Percentiles rank a stretch among this genome's conserved stretches.
Evolutionary conservation across 176 grass and related monocot species (phyloP).

Genomic region (Triticum turgidum): DNA sequence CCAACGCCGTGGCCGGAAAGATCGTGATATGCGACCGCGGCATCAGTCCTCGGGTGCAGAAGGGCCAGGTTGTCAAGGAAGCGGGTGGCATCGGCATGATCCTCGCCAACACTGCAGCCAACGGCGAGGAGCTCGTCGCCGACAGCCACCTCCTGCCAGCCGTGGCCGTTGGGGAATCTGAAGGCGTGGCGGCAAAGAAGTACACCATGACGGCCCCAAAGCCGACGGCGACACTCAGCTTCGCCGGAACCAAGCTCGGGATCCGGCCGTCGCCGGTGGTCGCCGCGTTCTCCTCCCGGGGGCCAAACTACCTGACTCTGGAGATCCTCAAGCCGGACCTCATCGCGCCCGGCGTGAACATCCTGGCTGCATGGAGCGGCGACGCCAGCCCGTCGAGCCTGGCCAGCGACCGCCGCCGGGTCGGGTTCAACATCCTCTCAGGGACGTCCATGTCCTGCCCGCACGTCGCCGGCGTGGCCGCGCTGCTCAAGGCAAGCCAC

Average conservation of each 20-base stretch:
- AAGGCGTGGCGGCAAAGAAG: conserved; percentile 57
- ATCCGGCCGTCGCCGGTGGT: conserved; percentile 92
- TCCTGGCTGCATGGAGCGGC: conserved; percentile 91
- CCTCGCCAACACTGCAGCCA: conserved; percentile 64
- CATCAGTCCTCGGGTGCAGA: conserved; percentile 91
- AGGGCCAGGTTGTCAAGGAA: conserved; percentile 88
- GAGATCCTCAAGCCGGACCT: conserved; percentile 95
- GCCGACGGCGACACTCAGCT: conserved; percentile 74
- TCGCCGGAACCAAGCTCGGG: conserved; percentile 80
- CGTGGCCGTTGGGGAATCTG: conserved; percentile 60
- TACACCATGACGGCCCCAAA: conserved; percentile 47
- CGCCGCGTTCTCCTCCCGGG: conserved; percentile 88
- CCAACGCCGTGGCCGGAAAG: conserved; percentile 60
- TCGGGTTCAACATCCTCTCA: conserved; percentile 93
- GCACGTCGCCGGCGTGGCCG: conserved; percentile 90
- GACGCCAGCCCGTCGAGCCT: conserved; percentile 82
- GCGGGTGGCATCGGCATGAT: conserved; percentile 90
- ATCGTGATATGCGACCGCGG: conserved; percentile 93
- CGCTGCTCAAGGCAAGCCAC: conserved; percentile 86
- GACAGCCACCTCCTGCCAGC: conserved; percentile 96
- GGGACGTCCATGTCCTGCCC: conserved; percentile 99
- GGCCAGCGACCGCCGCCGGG: conserved; percentile 63
- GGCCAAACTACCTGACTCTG: conserved; percentile 81
- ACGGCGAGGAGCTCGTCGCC: conserved; percentile 94
- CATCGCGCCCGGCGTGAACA: conserved; percentile 85